Evolutionary conservation across 768 basidiomycete species (phyloP).

Genomic region (Albatrellus ellisii): DNA sequence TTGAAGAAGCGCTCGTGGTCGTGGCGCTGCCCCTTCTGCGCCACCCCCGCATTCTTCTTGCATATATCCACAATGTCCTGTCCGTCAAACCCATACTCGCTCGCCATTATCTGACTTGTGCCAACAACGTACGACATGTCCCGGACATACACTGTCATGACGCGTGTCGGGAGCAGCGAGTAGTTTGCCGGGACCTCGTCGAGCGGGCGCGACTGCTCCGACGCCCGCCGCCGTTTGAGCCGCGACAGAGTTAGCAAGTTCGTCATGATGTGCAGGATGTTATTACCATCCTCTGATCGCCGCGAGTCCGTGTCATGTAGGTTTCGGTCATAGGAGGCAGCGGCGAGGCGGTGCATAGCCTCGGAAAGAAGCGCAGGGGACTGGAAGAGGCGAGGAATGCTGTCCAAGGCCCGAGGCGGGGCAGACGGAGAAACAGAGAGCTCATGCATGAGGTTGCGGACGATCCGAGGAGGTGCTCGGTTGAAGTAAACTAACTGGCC

Average conservation of each 20-base stretch:
- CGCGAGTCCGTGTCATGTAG: slow-evolving; percentile 26
- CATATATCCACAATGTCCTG: slow-evolving; percentile 7
- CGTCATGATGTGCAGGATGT: slow-evolving; percentile 66
- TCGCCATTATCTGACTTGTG: slow-evolving; percentile 10
- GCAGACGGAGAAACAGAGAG: slow-evolving; percentile 26
- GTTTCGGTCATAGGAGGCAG: slow-evolving; percentile 45
- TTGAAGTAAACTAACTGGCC: slow-evolving; percentile 86
- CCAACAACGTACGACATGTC: slow-evolving; percentile 9
- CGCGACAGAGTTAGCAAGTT: slow-evolving; percentile 54
- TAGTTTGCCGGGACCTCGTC: slow-evolving; percentile 49
- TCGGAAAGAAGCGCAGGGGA: slow-evolving; percentile 63
- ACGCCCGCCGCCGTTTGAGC: slow-evolving; percentile 31
- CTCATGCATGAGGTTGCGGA: slow-evolving; percentile 42
- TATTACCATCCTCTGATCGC: slow-evolving; percentile 36
- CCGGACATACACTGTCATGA: slow-evolving; percentile 16
- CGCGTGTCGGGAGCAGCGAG: slow-evolving; percentile 27
- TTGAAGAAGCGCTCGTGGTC: slow-evolving; percentile 13
- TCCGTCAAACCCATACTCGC: slow-evolving; percentile 10
- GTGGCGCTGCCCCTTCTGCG: slow-evolving; percentile 4
- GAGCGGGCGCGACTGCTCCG: slow-evolving; percentile 26
- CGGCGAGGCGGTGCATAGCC: slow-evolving; percentile 50
- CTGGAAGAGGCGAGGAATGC: slow-evolving; percentile 29
- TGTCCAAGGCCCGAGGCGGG: slow-evolving; percentile 14
- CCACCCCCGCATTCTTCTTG: slow-evolving; percentile 10
- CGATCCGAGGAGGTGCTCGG: slow-evolving; percentile 58